These are phyloP conservation scores for Juglanconis oblonga DNA, from an alignment of 2,329 filamentous ascomycete genomes.

Conservation along the genomic window DNA sequence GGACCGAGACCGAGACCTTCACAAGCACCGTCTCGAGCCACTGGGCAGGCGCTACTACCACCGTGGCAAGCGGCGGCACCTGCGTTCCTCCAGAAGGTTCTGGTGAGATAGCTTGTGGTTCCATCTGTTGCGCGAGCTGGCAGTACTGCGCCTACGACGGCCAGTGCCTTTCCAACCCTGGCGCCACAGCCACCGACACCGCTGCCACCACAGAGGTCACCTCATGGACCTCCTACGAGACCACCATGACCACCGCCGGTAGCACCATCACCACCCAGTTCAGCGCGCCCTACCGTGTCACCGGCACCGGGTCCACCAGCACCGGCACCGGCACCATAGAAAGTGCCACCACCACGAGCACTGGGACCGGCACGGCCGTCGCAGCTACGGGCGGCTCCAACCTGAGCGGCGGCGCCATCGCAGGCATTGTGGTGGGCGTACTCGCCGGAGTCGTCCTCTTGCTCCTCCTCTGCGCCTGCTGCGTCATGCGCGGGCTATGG, in stretches of 20 bases:
- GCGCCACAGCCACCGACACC: constrained; percentile 31
- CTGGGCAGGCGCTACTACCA: constrained; percentile 38
- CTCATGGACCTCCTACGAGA: constrained; percentile 20
- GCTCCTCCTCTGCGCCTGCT: constrained; percentile 71
- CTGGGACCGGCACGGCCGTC: constrained; percentile 31
- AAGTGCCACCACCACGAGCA: constrained; percentile 40
- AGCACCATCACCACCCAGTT: constrained; percentile 53
- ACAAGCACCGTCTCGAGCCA: constrained; percentile 57
- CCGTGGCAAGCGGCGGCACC: constrained; percentile 39
- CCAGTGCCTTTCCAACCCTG: constrained; percentile 54
- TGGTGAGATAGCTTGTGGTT: constrained; percentile 61
- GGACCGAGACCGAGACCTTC: constrained; percentile 58
- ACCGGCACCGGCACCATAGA: constrained; percentile 55
- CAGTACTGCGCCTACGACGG: constrained; percentile 63
- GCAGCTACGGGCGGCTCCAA: constrained; percentile 34
- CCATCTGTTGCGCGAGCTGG: constrained; percentile 66
- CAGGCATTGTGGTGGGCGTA: constrained; percentile 75
- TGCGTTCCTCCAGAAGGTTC: constrained; percentile 48
- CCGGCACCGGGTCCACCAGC: constrained; percentile 43
- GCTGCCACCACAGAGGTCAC: constrained; percentile 36
- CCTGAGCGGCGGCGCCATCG: constrained; percentile 71
- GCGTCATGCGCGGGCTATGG: constrained; percentile 63
- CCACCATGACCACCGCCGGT: constrained; percentile 40
- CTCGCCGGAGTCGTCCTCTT: constrained; percentile 66
- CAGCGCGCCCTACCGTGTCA: constrained; percentile 48